These are phyloP conservation scores for Colletotrichum euphorbiae DNA, from an alignment of 2,329 filamentous ascomycete species.

Conservation along the genomic window DNA sequence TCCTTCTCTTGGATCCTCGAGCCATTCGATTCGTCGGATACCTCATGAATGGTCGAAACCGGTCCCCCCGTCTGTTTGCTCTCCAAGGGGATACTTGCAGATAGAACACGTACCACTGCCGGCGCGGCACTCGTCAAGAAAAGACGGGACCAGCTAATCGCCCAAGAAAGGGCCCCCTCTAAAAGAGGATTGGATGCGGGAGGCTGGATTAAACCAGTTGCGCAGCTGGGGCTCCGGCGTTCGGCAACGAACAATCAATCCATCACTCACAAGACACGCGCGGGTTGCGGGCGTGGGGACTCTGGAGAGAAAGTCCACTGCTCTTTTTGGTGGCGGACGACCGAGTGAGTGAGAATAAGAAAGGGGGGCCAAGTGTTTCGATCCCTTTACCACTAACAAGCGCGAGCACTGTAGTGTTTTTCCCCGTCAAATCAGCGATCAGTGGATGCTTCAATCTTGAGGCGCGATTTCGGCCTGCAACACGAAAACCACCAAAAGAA, in stretches of 20 bases:
- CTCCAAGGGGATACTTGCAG: slow-evolving; percentile 16
- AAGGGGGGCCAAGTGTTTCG: slow-evolving; percentile 9
- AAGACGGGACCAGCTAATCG: slow-evolving; percentile 14
- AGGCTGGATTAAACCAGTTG: neutral
- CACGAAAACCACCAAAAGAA: too few relatives aligned
- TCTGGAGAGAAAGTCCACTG: neutral
- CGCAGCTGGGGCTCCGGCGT: slow-evolving; percentile 6
- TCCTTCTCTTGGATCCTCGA: neutral
- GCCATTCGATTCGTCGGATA: neutral
- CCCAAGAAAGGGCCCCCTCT: slow-evolving; percentile 9
- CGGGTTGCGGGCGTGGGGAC: neutral
- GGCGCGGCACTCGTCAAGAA: slow-evolving; percentile 8
- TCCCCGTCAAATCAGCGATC: slow-evolving; percentile 20
- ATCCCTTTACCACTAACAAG: neutral
- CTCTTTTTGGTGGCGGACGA: neutral
- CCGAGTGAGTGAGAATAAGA: neutral
- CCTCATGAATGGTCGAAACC: neutral
- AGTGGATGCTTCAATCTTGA: slow-evolving; percentile 33
- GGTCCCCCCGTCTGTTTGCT: neutral
- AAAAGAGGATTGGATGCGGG: neutral
- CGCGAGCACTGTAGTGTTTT: neutral
- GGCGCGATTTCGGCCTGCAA: slow-evolving; percentile 6
- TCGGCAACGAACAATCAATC: slow-evolving; percentile 27
- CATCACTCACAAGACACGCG: slow-evolving; percentile 17
- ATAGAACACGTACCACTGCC: slow-evolving; percentile 19